Evolutionary conservation across 805 yeast species (phyloP).

Genomic region (Candida sanyiensis): DNA sequence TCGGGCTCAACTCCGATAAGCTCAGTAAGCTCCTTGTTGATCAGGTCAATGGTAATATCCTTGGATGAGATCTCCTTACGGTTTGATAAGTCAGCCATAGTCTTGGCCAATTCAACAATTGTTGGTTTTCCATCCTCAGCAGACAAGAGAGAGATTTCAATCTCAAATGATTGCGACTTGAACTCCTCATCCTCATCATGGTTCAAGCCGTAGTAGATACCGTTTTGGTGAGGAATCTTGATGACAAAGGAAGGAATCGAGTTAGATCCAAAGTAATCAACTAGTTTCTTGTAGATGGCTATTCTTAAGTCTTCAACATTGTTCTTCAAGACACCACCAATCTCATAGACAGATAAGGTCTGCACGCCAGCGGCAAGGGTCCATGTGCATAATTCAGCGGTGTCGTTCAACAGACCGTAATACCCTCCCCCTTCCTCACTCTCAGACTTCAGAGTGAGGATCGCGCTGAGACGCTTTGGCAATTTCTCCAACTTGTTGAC

Average conservation of each 20-base stretch:
- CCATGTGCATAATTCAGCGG: constrained; percentile 82
- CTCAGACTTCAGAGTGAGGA: constrained; percentile 66
- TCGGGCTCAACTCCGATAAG: constrained; percentile 93
- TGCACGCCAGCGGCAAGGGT: constrained; percentile 82
- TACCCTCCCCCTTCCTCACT: constrained; percentile 88
- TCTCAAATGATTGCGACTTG: constrained; percentile 36
- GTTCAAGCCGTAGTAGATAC: constrained; percentile 37
- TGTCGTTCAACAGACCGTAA: constrained; percentile 71
- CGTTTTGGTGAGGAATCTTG: constrained; percentile 62
- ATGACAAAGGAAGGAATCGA: constrained; percentile 58
- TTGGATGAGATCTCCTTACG: constrained; percentile 51
- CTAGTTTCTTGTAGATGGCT: constrained; percentile 52
- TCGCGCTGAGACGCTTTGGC: constrained; percentile 71
- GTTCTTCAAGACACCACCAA: constrained; percentile 59
- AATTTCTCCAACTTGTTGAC: constrained; percentile 65
- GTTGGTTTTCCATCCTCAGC: constrained; percentile 84
- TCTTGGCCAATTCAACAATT: constrained; percentile 79
- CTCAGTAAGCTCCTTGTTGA: constrained; percentile 68
- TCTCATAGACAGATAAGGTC: constrained; percentile 69
- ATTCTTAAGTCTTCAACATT: constrained; percentile 51
- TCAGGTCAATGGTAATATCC: constrained; percentile 68
- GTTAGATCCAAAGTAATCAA: constrained; percentile 67
- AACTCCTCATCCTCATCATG: constrained; percentile 30
- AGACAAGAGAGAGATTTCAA: constrained; percentile 64
- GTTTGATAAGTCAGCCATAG: constrained; percentile 71